phyloP scores from a whole-genome alignment of 805 yeast species.

The Isabelozyma rhagii region DNA sequence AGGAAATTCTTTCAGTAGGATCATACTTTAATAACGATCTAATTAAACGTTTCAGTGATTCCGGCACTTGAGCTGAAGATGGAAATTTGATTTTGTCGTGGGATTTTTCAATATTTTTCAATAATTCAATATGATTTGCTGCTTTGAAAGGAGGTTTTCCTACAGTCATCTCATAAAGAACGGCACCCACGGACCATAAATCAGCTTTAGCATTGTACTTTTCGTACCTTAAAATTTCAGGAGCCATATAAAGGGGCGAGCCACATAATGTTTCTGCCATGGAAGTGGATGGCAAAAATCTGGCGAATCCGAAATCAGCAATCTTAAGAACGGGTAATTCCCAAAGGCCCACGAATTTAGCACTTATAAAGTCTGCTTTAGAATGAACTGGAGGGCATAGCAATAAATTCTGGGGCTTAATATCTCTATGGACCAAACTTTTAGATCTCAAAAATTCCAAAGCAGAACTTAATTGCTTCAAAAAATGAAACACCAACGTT shows the following conservation, averaged over 20 bases:
- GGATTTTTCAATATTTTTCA: conserved; percentile 79
- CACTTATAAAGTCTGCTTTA: conserved; percentile 52
- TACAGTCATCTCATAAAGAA: conserved; percentile 88
- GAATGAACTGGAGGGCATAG: conserved; percentile 80
- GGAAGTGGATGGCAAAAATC: conserved; percentile 88
- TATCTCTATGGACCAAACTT: conserved; percentile 90
- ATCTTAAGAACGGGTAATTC: conserved; percentile 87
- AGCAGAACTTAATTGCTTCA: conserved; percentile 84
- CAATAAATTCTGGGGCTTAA: conserved; percentile 87
- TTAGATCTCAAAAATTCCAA: conserved; percentile 75
- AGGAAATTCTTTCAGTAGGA: conserved; percentile 85
- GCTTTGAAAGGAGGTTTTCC: conserved; percentile 98
- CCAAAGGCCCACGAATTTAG: conserved; percentile 72
- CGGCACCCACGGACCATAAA: conserved; percentile 98
- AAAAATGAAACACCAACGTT: conserved; percentile 74
- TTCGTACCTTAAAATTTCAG: conserved; percentile 90
- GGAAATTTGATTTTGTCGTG: conserved; percentile 82
- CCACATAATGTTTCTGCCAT: conserved; percentile 98
- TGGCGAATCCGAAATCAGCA: conserved; percentile 97
- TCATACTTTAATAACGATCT: conserved; percentile 74
- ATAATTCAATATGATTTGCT: conserved; percentile 84
- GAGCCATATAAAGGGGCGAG: conserved; percentile 97
- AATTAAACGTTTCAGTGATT: conserved; percentile 65
- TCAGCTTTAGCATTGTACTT: conserved; percentile 97
- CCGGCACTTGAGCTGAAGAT: conserved; percentile 57